phyloP scores from a whole-genome alignment of 768 basidiomycete species.

The Mycena alexandri region DNA sequence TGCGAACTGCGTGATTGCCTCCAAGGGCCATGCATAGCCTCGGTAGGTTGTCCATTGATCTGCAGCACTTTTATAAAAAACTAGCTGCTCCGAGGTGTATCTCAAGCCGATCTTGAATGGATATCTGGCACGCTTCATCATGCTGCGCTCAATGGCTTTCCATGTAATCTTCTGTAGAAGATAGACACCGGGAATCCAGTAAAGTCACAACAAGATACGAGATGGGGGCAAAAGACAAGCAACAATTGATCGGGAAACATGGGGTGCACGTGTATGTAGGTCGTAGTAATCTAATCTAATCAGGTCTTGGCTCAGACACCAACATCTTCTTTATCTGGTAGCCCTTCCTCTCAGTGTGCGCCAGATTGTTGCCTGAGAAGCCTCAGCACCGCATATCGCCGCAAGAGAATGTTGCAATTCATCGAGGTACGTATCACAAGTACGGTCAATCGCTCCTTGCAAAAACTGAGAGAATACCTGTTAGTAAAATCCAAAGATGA shows the following conservation, averaged over 20 bases:
- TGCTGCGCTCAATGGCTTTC: constrained; percentile 39
- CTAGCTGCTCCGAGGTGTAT: constrained; percentile 41
- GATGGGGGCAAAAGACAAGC: too few relatives aligned
- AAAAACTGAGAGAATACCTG: not conserved
- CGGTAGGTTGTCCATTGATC: constrained; percentile 43
- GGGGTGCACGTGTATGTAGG: too few relatives aligned
- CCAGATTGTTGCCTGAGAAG: constrained; percentile 31
- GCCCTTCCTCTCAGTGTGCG: constrained; percentile 18
- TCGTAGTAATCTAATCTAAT: too few relatives aligned
- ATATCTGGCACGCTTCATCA: constrained; percentile 28
- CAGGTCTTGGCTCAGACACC: too few relatives aligned
- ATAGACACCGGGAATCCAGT: too few relatives aligned
- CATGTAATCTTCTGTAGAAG: too few relatives aligned
- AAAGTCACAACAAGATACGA: too few relatives aligned
- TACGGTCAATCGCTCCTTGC: not conserved
- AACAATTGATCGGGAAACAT: too few relatives aligned
- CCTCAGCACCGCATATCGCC: constrained; percentile 20
- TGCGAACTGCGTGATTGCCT: constrained; percentile 38
- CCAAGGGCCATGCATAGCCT: constrained; percentile 43
- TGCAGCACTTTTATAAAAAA: constrained; percentile 50
- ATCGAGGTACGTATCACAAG: constrained; percentile 32
- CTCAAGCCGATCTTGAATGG: constrained; percentile 22
- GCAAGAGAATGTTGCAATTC: constrained; percentile 29
- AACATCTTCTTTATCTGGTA: constrained; percentile 37
- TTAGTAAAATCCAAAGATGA: not conserved